Evolutionary conservation across 202 grass and related monocot species (phyloP).

Genomic region (Schoenoplectus tabernaemontani): DNA sequence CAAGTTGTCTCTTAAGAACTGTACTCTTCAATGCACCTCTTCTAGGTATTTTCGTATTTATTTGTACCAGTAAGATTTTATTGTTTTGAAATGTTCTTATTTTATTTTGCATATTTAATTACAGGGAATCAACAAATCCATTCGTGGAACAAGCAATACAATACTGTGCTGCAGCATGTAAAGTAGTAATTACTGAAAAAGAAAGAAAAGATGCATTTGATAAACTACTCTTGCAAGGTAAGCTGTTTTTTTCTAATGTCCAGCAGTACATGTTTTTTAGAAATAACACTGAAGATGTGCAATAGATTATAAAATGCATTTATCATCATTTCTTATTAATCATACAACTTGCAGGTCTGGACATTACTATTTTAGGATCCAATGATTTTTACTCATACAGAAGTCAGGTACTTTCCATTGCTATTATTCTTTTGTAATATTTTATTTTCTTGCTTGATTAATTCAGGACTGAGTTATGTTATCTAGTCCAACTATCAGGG

Average conservation of each 20-base stretch:
- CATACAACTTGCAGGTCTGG: conserved; percentile 42
- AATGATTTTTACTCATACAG: conserved; percentile 99
- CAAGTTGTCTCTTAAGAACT: conserved; percentile 69
- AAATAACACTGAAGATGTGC: not conserved
- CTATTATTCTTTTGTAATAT: not conserved
- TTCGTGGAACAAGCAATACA: conserved; percentile 96
- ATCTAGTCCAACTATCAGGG: not conserved
- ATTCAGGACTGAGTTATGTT: not conserved
- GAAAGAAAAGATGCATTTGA: conserved; percentile 52
- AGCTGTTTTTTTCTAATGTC: conserved; percentile 18
- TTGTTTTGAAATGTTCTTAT: not conserved
- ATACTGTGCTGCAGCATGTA: conserved; percentile 56
- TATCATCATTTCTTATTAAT: conserved; percentile 15
- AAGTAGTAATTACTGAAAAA: conserved; percentile 39
- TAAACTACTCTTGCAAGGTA: conserved; percentile 80
- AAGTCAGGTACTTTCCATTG: conserved; percentile 57
- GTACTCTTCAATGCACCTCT: conserved; percentile 58
- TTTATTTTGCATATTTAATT: not conserved
- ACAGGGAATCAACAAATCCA: conserved; percentile 57
- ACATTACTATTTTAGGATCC: conserved; percentile 72
- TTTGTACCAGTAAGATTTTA: not conserved
- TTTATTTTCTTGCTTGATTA: conserved; percentile 1
- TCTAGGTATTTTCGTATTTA: conserved; percentile 37
- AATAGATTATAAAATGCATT: not conserved
- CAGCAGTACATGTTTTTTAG: not conserved